Evolutionary conservation across 2,329 filamentous ascomycete genomes (phyloP).

Genomic region (Aspergillus phoenicis): DNA sequence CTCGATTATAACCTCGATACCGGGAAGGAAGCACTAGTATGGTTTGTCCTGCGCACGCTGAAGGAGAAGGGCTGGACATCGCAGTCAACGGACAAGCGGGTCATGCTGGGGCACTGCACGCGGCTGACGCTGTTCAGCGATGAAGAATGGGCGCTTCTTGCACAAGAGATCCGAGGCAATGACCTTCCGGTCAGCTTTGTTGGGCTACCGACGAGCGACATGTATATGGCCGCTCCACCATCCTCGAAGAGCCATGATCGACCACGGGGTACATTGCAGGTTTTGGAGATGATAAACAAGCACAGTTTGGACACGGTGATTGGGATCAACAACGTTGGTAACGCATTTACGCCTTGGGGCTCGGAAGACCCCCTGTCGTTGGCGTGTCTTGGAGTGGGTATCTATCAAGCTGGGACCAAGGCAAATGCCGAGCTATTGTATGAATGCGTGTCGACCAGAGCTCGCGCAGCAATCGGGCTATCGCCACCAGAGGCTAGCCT

Average conservation of each 20-base stretch:
- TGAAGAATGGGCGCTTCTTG: constrained; percentile 55
- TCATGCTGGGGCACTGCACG: constrained; percentile 70
- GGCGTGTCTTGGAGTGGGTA: constrained; percentile 63
- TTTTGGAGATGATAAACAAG: constrained; percentile 62
- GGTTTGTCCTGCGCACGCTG: constrained; percentile 57
- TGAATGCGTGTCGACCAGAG: constrained; percentile 53
- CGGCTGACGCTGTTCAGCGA: constrained; percentile 60
- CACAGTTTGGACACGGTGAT: constrained; percentile 63
- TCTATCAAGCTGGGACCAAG: constrained; percentile 68
- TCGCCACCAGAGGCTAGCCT: constrained; percentile 1
- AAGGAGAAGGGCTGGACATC: constrained; percentile 54
- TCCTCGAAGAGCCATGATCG: constrained; percentile 25
- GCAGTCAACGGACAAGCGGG: constrained; percentile 48
- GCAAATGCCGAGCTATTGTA: constrained; percentile 62
- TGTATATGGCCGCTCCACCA: constrained; percentile 68
- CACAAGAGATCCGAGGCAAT: constrained; percentile 48
- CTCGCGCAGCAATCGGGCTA: constrained; percentile 41
- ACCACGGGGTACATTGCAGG: constrained; percentile 63
- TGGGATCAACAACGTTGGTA: constrained; percentile 72
- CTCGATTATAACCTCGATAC: constrained; percentile 68
- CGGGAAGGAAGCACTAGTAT: constrained; percentile 54
- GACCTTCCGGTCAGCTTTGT: constrained; percentile 66
- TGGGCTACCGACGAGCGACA: constrained; percentile 69
- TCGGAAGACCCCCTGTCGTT: constrained; percentile 66
- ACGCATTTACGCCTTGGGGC: constrained; percentile 73